phyloP scores from a whole-genome alignment of 306 rosid species.

The Dalbergia cultrata region DNA sequence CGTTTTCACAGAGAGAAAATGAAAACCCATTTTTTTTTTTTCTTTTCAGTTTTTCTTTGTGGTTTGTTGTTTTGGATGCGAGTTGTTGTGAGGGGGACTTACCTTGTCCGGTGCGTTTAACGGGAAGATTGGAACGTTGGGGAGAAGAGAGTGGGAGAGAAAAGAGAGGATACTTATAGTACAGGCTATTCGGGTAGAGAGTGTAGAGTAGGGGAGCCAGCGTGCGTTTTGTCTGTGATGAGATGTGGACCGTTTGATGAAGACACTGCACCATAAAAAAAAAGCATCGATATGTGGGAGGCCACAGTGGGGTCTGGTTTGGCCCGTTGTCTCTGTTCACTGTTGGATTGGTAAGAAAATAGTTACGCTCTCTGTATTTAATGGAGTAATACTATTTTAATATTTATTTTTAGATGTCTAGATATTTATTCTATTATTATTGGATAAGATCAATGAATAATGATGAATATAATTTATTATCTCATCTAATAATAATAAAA shows the following conservation, averaged over 20 bases:
- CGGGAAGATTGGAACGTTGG: neutral
- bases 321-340: too few species aligned
- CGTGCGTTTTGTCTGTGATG: neutral
- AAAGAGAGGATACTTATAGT: constrained; percentile 40
- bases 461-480: too few species aligned
- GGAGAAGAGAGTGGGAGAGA: neutral
- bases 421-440: too few species aligned
- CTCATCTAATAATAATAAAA: too few species aligned
- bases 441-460: too few species aligned
- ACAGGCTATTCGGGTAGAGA: neutral
- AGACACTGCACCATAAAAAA: neutral
- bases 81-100: neutral
- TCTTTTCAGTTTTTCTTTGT: neutral
- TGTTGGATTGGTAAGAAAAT: too few species aligned
- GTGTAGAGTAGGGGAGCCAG: neutral
- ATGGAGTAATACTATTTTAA: too few species aligned
- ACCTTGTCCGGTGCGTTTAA: constrained; percentile 13
- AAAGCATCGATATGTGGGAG: too few species aligned
- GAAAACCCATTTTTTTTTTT: constrained; percentile 32
- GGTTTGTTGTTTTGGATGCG: neutral
- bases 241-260: constrained; percentile 49
- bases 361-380: too few species aligned
- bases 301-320: too few species aligned
- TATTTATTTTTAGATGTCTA: too few species aligned
- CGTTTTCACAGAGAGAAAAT: constrained; percentile 54